Percentiles rank a stretch among this genome's conserved stretches.
phyloP scores from a whole-genome alignment of 2,329 filamentous ascomycete species.

The Ophiocordyceps camponoti-floridani region DNA sequence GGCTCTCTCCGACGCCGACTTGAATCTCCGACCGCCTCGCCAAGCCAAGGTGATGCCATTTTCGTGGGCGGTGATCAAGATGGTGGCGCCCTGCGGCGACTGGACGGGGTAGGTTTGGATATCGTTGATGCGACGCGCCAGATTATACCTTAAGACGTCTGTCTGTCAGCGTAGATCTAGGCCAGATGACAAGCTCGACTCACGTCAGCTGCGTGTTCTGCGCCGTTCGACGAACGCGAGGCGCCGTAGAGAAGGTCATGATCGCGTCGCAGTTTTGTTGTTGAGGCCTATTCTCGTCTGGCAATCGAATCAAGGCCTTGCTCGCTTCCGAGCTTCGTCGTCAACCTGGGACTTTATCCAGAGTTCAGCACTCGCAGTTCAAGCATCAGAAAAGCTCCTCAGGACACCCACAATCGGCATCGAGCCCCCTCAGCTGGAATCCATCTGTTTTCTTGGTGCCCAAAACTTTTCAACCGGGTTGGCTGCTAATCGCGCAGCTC shows the following conservation, averaged over 20 bases:
- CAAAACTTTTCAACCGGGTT: neutral
- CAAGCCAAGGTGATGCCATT: constrained; percentile 43
- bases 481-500: neutral
- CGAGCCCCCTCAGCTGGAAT: neutral
- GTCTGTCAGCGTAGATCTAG: constrained; percentile 3
- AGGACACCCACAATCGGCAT: too few species aligned
- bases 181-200: constrained; percentile 3
- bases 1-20: constrained; percentile 19
- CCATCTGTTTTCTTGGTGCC: neutral
- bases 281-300: neutral
- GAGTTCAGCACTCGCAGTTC: neutral
- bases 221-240: constrained; percentile 26
- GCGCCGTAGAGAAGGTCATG: constrained; percentile 16
- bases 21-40: constrained; percentile 45
- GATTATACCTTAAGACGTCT: constrained; percentile 30
- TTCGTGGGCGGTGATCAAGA: constrained; percentile 46
- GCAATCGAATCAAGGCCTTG: too few species aligned
- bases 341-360: neutral
- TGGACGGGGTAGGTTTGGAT: constrained; percentile 42
- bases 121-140: constrained; percentile 38
- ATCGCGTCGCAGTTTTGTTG: neutral
- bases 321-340: neutral
- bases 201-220: constrained; percentile 32
- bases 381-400: too few species aligned
- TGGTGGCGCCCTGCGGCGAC: constrained; percentile 44